phyloP scores from a whole-genome alignment of 2,329 filamentous ascomycete species.

The Zelopaecilomyces penicillatus region DNA sequence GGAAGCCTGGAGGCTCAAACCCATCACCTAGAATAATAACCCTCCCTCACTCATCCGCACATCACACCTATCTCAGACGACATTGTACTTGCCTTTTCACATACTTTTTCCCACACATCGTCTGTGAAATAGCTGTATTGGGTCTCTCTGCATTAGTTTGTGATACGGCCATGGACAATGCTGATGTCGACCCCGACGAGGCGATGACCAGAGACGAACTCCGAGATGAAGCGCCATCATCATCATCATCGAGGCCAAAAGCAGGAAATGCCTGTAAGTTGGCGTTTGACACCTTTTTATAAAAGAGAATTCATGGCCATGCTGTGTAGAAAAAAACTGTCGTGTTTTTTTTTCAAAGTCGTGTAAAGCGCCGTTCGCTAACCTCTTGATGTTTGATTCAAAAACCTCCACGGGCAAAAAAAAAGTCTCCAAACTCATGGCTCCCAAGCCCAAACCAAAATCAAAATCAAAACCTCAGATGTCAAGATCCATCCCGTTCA shows the following conservation, averaged over 20 bases:
- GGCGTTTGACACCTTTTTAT: neutral
- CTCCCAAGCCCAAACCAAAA: slow-evolving; percentile 25
- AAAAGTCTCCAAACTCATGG: slow-evolving; percentile 30
- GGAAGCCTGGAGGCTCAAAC: no score
- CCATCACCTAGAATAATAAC: no score
- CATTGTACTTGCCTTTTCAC: no score
- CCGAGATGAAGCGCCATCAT: slow-evolving; percentile 21
- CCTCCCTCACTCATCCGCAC: no score
- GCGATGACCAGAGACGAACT: slow-evolving; percentile 36
- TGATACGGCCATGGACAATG: slow-evolving; percentile 14
- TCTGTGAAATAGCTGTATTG: no score
- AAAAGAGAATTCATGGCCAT: neutral
- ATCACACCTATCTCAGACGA: no score
- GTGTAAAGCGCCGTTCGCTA: no score
- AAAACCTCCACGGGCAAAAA: neutral
- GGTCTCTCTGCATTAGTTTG: no score
- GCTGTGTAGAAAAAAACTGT: neutral
- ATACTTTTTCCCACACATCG: no score
- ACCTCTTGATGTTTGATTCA: neutral
- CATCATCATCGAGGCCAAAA: slow-evolving; percentile 8
- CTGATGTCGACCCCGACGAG: slow-evolving; percentile 26
- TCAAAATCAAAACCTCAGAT: slow-evolving; percentile 10
- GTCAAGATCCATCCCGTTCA: slow-evolving; percentile 27
- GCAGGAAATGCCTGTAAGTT: slow-evolving; percentile 35
- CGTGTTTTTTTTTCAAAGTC: neutral